Base-by-base conservation (phyloP, 2,329 filamentous ascomycete genomes). In the Trichoderma aggressivum region DNA sequence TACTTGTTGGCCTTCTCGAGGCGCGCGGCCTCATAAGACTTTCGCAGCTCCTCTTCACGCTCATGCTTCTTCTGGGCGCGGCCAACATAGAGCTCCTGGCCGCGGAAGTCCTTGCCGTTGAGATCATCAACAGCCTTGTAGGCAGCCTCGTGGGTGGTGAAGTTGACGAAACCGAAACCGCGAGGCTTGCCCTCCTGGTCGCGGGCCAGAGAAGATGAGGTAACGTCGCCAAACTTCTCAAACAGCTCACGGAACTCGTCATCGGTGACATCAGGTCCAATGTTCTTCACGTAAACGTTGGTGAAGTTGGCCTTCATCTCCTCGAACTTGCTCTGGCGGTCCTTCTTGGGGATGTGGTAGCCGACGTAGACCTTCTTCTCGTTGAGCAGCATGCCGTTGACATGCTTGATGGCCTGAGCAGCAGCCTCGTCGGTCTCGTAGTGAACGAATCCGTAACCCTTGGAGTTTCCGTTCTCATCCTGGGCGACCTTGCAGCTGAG, bases 291-390 rank as follows among this genome's bases (percentile, higher is more conserved):
- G 86, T 99, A 99, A 84, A 99, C 91, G 84, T 99, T 99, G 87
- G 96, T 99, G 89, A 97, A 99, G 89, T 99, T 99, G 84, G 96
- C 96, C 91, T 99, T 99, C 95, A 99, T 99, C 89, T 99, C 96
- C 87, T 99, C 96, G 78, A 98, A 98, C 87, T 99, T 99, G 93
- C 94, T 97, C 89, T 98, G 96, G 79, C 96, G 95, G 81, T 99
- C 96, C 89, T 98, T 98, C 92, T 98, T 98, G 82, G 96, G 94
- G 79, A 99, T 98, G 86, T 99, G 96, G 85, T 98, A 95, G 75
- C 96, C 96, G 77, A 99, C 96, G 78, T 97, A 99, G 75, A 99
- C 96, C 90, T 99, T 99, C 92, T 99, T 99, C 90, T 99, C 96
- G 86, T 99, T 99, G 81, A 99, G 85, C 82, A 99, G 87, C 96